Conservation (phyloP, 768 basidiomycete species). For the Kwoniella newhampshirensis region DNA sequence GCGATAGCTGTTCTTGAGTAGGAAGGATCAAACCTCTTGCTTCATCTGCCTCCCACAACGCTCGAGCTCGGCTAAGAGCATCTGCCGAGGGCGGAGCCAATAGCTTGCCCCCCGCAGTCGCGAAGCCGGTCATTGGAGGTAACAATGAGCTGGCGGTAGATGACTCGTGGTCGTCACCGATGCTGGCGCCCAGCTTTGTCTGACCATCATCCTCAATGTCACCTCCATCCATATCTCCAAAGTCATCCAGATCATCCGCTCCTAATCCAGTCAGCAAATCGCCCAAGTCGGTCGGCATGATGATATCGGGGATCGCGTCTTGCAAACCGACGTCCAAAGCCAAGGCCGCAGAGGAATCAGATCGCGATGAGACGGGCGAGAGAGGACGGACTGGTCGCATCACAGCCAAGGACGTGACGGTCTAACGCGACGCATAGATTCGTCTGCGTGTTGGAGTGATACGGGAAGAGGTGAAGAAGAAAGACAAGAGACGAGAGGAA, state of each 20-base stretch:
- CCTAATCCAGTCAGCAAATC: slow-evolving; percentile 34
- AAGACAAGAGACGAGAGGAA: too few relatives aligned
- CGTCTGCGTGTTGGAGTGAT: not conserved
- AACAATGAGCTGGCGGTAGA: not conserved
- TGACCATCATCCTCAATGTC: slow-evolving; percentile 7
- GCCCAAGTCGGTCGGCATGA: slow-evolving; percentile 16
- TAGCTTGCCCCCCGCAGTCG: slow-evolving; percentile 12
- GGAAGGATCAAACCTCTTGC: not conserved
- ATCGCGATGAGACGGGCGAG: too few relatives aligned
- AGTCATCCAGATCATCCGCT: slow-evolving; percentile 36
- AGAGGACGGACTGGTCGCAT: too few relatives aligned
- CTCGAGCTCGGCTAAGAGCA: slow-evolving; percentile 10
- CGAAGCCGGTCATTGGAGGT: slow-evolving; percentile 14
- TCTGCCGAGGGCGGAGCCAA: slow-evolving; percentile 14
- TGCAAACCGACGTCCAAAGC: not conserved
- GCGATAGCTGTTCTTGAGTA: not conserved
- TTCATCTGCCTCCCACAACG: slow-evolving; percentile 6
- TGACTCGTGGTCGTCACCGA: not conserved
- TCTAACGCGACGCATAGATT: too few relatives aligned
- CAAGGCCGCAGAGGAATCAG: not conserved
- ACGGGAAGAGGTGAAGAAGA: not conserved
- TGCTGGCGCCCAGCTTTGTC: not conserved
- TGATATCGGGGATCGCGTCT: not conserved
- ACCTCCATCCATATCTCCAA: slow-evolving; percentile 24
- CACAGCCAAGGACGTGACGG: too few relatives aligned